A percentile compares a stretch with the other conserved stretches of the same genome.
Conservation (phyloP, 2,329 filamentous ascomycete species). For the Beauveria brongniartii region DNA sequence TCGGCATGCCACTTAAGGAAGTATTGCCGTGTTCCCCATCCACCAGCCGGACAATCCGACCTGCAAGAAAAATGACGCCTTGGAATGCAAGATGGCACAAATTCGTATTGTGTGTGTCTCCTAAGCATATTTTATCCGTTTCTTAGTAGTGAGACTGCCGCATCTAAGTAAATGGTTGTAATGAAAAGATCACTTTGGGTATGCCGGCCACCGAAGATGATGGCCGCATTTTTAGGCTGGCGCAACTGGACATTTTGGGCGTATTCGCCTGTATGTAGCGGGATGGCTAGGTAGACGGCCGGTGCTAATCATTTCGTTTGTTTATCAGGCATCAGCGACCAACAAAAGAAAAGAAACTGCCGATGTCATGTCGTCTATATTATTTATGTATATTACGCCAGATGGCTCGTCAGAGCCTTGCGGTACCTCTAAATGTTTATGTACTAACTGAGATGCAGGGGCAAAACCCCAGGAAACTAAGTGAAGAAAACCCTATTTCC, state of each 20-base stretch:
- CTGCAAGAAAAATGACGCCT: too few relatives aligned
- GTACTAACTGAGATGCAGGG: too few relatives aligned
- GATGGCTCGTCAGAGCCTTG: too few relatives aligned
- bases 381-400: too few relatives aligned
- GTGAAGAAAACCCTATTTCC: fast-evolving
- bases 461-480: too few relatives aligned
- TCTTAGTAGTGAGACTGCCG: not conserved
- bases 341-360: not conserved
- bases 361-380: too few relatives aligned
- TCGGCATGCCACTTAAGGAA: not conserved
- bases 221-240: too few relatives aligned
- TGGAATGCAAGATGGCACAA: too few relatives aligned
- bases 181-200: not conserved
- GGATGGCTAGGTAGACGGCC: not conserved
- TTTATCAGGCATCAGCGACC: not conserved
- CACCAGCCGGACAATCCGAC: not conserved
- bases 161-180: not conserved
- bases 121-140: too few relatives aligned
- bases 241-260: too few relatives aligned
- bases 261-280: not conserved
- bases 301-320: not conserved
- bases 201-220: too few relatives aligned
- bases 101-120: not conserved
- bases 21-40: not conserved
- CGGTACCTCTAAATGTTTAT: too few relatives aligned